Evolutionary conservation across 2,329 filamentous ascomycete species (phyloP).

Genomic region (Botryotinia calthae): DNA sequence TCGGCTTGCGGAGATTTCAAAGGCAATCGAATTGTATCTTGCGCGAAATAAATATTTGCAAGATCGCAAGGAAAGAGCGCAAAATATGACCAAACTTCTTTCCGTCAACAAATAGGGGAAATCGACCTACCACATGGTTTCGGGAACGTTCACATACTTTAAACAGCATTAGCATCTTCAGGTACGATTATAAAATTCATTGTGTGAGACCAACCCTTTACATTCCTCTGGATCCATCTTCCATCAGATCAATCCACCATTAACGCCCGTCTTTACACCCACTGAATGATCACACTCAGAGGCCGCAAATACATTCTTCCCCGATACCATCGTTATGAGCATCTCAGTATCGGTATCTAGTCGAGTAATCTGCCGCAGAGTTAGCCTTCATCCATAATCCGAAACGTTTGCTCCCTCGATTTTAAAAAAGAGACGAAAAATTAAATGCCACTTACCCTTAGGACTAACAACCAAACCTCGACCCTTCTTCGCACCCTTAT

Average conservation of each 20-base stretch:
- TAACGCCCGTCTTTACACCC: constrained; percentile 21
- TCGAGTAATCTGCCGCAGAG: constrained; percentile 53
- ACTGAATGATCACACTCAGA: not conserved
- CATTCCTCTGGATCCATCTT: constrained; percentile 16
- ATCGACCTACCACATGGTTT: not conserved
- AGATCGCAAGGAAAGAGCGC: not conserved
- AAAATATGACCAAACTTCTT: not conserved
- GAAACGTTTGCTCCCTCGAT: too few relatives aligned
- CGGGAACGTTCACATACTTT: constrained; percentile 23
- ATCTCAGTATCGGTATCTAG: constrained; percentile 62
- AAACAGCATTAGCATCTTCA: constrained; percentile 28
- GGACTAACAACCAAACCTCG: constrained; percentile 93
- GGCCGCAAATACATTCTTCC: not conserved
- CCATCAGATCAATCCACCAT: constrained; percentile 10
- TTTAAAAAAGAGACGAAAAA: not conserved
- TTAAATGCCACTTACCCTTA: constrained; percentile 53
- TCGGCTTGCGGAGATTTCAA: not conserved
- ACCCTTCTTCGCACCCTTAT: constrained; percentile 97
- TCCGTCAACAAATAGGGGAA: not conserved
- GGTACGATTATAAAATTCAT: constrained; percentile 24
- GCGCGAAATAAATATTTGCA: not conserved
- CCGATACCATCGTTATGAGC: not conserved
- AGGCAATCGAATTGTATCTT: not conserved
- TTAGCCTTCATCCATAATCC: constrained; percentile 18
- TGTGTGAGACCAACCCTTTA: constrained; percentile 42